Evolutionary conservation across 1,284 basidiomycete genomes (phyloP).

Genomic region (Uromyces viciae-fabae): DNA sequence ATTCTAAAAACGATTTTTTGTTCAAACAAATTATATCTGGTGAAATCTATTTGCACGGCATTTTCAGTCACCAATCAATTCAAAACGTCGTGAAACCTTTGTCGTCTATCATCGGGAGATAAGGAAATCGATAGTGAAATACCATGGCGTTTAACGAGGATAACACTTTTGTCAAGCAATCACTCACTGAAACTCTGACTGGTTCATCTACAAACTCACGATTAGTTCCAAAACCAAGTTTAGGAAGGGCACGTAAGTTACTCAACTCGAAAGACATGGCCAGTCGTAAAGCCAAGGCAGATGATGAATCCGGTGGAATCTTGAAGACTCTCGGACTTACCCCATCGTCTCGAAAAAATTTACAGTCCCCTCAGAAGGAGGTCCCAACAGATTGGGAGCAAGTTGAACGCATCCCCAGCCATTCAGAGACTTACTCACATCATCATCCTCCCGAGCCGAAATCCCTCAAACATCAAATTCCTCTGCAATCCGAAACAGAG

Average conservation of each 20-base stretch:
- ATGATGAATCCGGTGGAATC: conserved; percentile 30
- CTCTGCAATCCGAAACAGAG: background rate
- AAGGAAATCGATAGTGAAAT: too few relatives aligned
- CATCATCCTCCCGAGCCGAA: background rate
- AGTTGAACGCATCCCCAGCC: background rate
- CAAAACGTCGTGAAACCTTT: too few relatives aligned
- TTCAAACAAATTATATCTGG: too few relatives aligned
- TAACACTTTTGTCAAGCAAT: conserved; percentile 41
- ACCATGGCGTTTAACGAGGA: conserved; percentile 3
- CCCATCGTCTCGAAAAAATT: background rate
- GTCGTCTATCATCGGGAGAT: too few relatives aligned
- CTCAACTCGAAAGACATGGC: conserved; percentile 32
- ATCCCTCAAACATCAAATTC: background rate
- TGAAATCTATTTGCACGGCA: too few relatives aligned
- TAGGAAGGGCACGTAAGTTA: background rate
- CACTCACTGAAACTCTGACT: conserved; percentile 25
- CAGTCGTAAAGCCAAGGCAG: conserved; percentile 37
- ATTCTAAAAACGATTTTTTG: too few relatives aligned
- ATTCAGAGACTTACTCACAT: background rate
- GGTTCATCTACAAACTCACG: background rate
- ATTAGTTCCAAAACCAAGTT: background rate
- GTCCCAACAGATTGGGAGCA: conserved; percentile 36
- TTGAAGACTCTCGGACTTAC: conserved; percentile 41
- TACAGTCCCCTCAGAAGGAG: background rate
- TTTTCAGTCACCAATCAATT: too few relatives aligned